A percentile compares a stretch with the other conserved stretches of the same genome.
Evolutionary conservation across 2,329 filamentous ascomycete species (phyloP).

Genomic region (Colletotrichum gloeosporioides): DNA sequence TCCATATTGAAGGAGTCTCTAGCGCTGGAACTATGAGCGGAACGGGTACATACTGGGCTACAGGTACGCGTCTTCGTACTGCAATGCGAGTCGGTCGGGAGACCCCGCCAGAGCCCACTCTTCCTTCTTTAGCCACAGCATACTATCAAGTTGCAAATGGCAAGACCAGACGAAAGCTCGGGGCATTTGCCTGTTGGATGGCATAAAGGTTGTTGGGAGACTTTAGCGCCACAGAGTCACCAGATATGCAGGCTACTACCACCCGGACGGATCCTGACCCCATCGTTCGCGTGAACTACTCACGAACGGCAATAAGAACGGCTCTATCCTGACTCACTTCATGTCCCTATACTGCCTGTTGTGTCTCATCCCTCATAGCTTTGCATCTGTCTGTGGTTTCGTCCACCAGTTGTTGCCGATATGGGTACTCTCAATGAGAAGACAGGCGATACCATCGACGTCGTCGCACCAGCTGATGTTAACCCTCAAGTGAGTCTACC

Average conservation of each 20-base stretch:
- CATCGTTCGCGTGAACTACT: background rate
- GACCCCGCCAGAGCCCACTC: background rate
- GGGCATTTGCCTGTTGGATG: background rate
- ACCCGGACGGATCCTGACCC: background rate
- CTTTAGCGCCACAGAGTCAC: background rate
- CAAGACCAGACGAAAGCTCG: background rate
- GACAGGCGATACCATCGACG: background rate
- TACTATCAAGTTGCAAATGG: background rate
- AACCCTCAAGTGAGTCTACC: background rate
- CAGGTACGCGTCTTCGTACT: background rate
- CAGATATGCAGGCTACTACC: background rate
- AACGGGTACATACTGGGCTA: background rate
- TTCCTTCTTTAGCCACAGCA: background rate
- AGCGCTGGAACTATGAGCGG: background rate
- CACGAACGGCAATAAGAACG: background rate
- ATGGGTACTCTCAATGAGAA: background rate
- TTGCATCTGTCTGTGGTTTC: background rate
- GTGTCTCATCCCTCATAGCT: accelerated
- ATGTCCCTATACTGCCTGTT: background rate
- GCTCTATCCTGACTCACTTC: background rate
- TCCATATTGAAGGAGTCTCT: background rate
- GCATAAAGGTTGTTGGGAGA: background rate
- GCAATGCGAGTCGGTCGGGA: background rate
- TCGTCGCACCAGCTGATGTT: background rate
- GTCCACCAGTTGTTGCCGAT: background rate